Percentiles rank a stretch among this genome's conserved stretches.
These are phyloP conservation scores for Tetrapyrgos nigripes DNA, from an alignment of 1,284 basidiomycete species.

Conservation along the genomic window DNA sequence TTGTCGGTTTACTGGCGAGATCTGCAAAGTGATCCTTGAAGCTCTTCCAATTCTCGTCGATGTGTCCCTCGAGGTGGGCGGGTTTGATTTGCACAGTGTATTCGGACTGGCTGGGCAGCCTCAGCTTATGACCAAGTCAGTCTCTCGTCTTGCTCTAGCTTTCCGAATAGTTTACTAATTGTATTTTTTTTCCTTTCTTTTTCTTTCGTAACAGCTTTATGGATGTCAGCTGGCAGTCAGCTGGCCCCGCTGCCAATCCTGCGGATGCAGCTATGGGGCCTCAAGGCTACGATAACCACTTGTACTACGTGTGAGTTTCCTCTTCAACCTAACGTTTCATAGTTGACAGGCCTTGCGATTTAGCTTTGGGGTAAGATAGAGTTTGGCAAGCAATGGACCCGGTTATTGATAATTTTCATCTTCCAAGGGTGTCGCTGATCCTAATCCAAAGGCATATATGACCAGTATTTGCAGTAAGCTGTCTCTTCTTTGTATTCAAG, in stretches of 20 bases:
- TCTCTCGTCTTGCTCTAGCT: neutral
- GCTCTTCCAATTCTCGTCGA: conserved; percentile 53
- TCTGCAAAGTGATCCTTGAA: conserved; percentile 28
- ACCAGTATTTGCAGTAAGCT: conserved; percentile 70
- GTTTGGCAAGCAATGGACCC: neutral
- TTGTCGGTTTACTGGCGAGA: conserved; percentile 37
- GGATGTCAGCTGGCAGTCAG: conserved; percentile 78
- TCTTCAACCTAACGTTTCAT: conserved; percentile 13
- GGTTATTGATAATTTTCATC: conserved; percentile 6
- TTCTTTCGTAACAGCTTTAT: conserved; percentile 62
- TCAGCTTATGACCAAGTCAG: conserved; percentile 56
- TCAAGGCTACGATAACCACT: conserved; percentile 78
- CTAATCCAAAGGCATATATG: conserved; percentile 70
- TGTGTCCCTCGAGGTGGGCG: conserved; percentile 42
- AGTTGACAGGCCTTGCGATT: neutral
- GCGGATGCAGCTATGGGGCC: conserved; percentile 70
- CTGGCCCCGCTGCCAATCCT: conserved; percentile 67
- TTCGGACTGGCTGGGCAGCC: conserved; percentile 31
- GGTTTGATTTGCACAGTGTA: conserved; percentile 26
- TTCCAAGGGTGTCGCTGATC: conserved; percentile 67
- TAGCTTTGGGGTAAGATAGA: conserved; percentile 63
- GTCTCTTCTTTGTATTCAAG: neutral
- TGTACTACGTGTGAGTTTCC: conserved; percentile 69
- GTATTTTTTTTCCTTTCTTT: neutral
- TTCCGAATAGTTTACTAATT: no score